Conservation (phyloP, 192 early-diverging fungal genomes). For the Entomortierella lignicola region DNA sequence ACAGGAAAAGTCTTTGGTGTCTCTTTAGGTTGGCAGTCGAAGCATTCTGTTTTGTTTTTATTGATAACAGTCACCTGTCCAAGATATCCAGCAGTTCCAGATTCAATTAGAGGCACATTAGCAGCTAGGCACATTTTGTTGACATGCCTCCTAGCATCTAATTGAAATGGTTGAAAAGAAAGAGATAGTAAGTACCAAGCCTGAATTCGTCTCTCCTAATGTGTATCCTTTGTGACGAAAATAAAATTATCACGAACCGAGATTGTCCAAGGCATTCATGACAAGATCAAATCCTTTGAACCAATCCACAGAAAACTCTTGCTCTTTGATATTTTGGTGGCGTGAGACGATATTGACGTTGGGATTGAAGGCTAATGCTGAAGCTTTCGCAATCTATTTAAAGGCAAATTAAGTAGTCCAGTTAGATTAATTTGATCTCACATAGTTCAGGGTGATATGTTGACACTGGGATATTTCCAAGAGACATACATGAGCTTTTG, state of each 20-base stretch:
- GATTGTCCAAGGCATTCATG: constrained; percentile 96
- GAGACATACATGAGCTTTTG: constrained; percentile 84
- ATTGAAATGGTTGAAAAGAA: neutral
- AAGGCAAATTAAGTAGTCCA: neutral
- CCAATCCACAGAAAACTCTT: constrained; percentile 87
- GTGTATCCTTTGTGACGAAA: neutral
- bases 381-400: constrained; percentile 82
- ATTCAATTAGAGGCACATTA: constrained; percentile 92
- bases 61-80: constrained; percentile 93
- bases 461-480: too few species aligned
- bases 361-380: constrained; percentile 90
- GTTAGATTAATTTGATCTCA: neutral
- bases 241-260: constrained; percentile 67
- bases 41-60: constrained; percentile 87
- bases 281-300: constrained; percentile 91
- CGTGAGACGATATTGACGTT: constrained; percentile 76
- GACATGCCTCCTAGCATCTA: constrained; percentile 92
- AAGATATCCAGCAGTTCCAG: constrained; percentile 93
- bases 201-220: neutral
- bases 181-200: too few species aligned
- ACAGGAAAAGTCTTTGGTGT: constrained; percentile 91
- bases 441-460: too few species aligned
- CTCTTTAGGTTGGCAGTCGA: constrained; percentile 91
- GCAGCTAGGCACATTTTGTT: constrained; percentile 97
- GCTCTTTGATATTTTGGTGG: constrained; percentile 91